These are phyloP conservation scores for Mucor lusitanicus DNA, from an alignment of 371 early-diverging fungal genomes.

Conservation along the genomic window DNA sequence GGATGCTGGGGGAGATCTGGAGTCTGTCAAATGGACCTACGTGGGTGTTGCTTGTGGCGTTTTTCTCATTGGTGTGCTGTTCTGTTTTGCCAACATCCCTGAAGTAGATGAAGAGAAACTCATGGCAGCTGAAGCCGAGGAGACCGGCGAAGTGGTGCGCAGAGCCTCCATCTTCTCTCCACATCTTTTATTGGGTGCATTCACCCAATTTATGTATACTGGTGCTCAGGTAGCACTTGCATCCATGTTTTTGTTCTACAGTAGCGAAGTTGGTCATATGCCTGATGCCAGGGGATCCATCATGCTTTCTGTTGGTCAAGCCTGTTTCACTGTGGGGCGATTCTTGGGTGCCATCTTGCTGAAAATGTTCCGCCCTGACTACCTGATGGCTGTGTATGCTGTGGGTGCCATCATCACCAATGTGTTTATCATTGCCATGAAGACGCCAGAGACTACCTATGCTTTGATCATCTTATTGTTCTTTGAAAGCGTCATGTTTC, in stretches of 20 bases:
- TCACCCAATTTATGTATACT: constrained; percentile 45
- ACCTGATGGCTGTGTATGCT: constrained; percentile 37
- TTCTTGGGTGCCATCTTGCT: constrained; percentile 40
- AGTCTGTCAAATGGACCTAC: constrained; percentile 51
- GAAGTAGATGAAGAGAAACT: constrained; percentile 47
- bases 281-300: constrained; percentile 28
- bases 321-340: constrained; percentile 50
- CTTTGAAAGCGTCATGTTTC: constrained; percentile 51
- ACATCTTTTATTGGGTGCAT: constrained; percentile 41
- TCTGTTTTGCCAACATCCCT: constrained; percentile 45
- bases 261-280: constrained; percentile 37
- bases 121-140: constrained; percentile 93
- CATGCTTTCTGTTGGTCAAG: constrained; percentile 38
- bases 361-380: constrained; percentile 33
- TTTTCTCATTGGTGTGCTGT: constrained; percentile 35
- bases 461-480: constrained; percentile 41
- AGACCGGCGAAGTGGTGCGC: constrained; percentile 82
- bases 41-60: constrained; percentile 50
- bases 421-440: constrained; percentile 37
- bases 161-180: constrained; percentile 60
- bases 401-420: constrained; percentile 30
- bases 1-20: constrained; percentile 22
- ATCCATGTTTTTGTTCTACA: constrained; percentile 47
- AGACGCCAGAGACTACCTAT: constrained; percentile 32
- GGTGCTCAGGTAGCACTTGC: constrained; percentile 50